Percentiles rank a stretch among this genome's conserved stretches.
These are phyloP conservation scores for Verticillium nonalfalfae DNA, from an alignment of 2,329 filamentous ascomycete species.

Conservation along the genomic window DNA sequence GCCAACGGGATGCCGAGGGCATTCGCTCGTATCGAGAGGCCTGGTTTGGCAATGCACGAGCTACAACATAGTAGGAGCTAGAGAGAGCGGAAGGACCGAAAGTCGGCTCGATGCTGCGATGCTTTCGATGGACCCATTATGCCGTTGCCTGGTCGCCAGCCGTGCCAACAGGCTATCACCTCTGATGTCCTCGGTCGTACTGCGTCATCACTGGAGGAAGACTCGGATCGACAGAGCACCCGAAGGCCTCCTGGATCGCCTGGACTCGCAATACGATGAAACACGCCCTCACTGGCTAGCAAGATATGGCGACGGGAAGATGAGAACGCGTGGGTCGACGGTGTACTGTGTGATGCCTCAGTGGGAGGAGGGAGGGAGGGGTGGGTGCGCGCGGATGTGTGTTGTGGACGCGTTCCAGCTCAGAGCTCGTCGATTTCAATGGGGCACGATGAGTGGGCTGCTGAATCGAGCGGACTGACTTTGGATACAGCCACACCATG, in stretches of 20 bases:
- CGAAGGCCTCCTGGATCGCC: neutral
- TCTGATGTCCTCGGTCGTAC: neutral
- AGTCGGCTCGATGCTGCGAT: neutral
- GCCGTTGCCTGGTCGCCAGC: neutral
- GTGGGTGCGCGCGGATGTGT: neutral
- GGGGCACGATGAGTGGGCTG: conserved; percentile 1
- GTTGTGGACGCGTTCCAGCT: neutral
- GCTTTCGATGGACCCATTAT: neutral
- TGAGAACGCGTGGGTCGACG: neutral
- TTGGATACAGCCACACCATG: neutral
- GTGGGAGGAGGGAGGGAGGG: neutral
- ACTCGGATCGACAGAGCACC: neutral
- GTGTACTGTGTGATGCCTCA: neutral
- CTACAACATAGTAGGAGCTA: neutral
- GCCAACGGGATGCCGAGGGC: neutral
- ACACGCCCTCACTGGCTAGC: neutral
- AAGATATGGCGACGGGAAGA: neutral
- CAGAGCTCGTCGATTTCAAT: neutral
- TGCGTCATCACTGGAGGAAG: neutral
- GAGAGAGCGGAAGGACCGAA: neutral
- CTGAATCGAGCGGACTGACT: neutral
- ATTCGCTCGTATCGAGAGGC: neutral
- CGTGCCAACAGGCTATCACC: neutral
- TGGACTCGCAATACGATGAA: neutral
- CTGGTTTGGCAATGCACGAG: neutral